A percentile compares a stretch with the other conserved stretches of the same genome.
These are phyloP conservation scores for Venturia nashicola DNA, from an alignment of 2,329 filamentous ascomycete species.

Conservation along the genomic window DNA sequence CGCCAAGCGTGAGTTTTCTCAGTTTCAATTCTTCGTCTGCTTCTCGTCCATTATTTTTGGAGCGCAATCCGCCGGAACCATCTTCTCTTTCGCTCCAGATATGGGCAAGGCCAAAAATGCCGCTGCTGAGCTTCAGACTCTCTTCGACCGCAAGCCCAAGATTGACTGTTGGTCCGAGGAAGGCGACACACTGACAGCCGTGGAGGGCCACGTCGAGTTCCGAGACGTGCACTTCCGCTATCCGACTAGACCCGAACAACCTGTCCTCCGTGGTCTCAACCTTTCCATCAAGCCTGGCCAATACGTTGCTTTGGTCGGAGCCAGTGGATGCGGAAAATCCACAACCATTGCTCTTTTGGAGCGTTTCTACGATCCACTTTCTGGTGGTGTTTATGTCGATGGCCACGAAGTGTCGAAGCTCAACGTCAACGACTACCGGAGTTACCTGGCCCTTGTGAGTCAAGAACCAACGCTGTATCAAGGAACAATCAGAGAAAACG, in stretches of 20 bases:
- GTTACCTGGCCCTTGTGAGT: conserved; percentile 72
- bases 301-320: conserved; percentile 84
- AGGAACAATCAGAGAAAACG: conserved; percentile 82
- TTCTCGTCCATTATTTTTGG: conserved; percentile 84
- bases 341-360: conserved; percentile 88
- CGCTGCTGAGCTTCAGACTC: conserved; percentile 62
- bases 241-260: conserved; percentile 78
- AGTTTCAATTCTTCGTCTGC: conserved; percentile 87
- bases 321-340: conserved; percentile 86
- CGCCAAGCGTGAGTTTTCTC: conserved; percentile 53
- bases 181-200: conserved; percentile 47
- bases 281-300: conserved; percentile 63
- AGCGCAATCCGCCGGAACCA: conserved; percentile 77
- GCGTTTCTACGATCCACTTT: conserved; percentile 83
- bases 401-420: conserved; percentile 68
- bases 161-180: conserved; percentile 73
- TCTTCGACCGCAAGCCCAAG: conserved; percentile 70
- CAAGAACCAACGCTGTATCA: conserved; percentile 94
- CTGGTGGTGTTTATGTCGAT: conserved; percentile 71
- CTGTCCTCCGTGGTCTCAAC: conserved; percentile 78
- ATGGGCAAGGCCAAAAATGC: conserved; percentile 89
- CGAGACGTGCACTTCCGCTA: conserved; percentile 90
- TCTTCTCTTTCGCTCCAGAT: conserved; percentile 82
- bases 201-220: conserved; percentile 78
- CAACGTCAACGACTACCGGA: conserved; percentile 78